These are phyloP conservation scores for Amoebophrya sp. DNA, from an alignment of 169 alveolate genomes.

Conservation along the genomic window DNA sequence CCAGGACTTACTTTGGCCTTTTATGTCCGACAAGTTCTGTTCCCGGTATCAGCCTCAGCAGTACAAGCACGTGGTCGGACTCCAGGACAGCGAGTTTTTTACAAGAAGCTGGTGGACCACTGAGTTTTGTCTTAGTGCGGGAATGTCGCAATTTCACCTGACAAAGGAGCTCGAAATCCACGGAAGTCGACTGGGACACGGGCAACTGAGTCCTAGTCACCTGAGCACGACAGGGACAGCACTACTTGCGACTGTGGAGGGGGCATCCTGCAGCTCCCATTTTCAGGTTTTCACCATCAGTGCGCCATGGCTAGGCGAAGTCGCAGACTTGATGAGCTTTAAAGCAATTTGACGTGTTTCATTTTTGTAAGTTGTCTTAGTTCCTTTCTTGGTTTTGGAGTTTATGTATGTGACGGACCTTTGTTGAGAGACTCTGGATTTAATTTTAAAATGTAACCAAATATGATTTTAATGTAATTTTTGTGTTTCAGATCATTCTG, in stretches of 20 bases:
- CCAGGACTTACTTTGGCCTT: background rate
- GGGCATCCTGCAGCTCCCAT: background rate
- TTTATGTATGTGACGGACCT: too few relatives aligned
- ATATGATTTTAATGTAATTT: too few relatives aligned
- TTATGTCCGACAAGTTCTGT: background rate
- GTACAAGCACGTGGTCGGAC: background rate
- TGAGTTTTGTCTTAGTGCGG: background rate
- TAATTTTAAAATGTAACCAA: too few relatives aligned
- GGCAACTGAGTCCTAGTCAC: too few relatives aligned
- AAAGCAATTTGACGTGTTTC: too few relatives aligned
- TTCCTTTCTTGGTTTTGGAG: too few relatives aligned
- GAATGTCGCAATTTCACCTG: background rate
- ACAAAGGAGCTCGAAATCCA: background rate
- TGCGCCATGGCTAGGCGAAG: too few relatives aligned
- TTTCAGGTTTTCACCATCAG: background rate
- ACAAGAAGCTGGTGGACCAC: background rate
- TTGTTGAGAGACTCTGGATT: too few relatives aligned
- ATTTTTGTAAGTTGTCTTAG: too few relatives aligned
- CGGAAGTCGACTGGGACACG: background rate
- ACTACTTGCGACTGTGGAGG: background rate
- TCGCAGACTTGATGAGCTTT: too few relatives aligned
- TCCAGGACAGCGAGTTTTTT: background rate
- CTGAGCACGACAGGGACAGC: too few relatives aligned
- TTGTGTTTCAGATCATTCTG: too few relatives aligned
- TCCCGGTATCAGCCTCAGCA: conserved; percentile 17